Conservation (phyloP, 1,284 basidiomycete species). For the Heterobasidion annosum region DNA sequence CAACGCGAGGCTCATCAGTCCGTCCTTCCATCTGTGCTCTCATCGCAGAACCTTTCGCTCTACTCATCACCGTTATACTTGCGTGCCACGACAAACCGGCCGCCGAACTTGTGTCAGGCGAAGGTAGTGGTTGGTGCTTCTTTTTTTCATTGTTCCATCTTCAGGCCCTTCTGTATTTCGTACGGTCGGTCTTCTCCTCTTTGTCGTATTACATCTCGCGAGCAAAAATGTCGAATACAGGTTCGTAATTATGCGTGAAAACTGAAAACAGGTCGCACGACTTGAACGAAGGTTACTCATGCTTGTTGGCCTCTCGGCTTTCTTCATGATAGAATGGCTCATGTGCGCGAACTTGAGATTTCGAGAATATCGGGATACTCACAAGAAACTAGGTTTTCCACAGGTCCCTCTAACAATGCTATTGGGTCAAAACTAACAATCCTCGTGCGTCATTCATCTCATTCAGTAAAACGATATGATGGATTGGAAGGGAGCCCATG, state of each 20-base stretch:
- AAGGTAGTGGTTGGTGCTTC: background rate
- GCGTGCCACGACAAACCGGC: background rate
- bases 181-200: background rate
- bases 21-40: conserved; percentile 18
- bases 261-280: background rate
- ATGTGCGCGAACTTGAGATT: too few species aligned
- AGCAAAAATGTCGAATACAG: background rate
- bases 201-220: background rate
- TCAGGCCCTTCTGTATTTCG: background rate
- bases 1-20: conserved; percentile 22
- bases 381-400: too few species aligned
- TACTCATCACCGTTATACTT: background rate
- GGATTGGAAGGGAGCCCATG: too few species aligned
- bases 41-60: background rate
- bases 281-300: too few species aligned
- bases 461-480: too few species aligned
- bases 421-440: too few species aligned
- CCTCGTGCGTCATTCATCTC: too few species aligned
- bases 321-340: too few species aligned
- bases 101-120: background rate
- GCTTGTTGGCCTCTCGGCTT: too few species aligned
- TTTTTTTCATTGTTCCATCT: background rate
- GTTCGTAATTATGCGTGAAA: background rate
- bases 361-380: too few species aligned
- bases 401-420: too few species aligned